Conservation (phyloP, 495 filamentous ascomycete genomes). For the Tuber magnatum region DNA sequence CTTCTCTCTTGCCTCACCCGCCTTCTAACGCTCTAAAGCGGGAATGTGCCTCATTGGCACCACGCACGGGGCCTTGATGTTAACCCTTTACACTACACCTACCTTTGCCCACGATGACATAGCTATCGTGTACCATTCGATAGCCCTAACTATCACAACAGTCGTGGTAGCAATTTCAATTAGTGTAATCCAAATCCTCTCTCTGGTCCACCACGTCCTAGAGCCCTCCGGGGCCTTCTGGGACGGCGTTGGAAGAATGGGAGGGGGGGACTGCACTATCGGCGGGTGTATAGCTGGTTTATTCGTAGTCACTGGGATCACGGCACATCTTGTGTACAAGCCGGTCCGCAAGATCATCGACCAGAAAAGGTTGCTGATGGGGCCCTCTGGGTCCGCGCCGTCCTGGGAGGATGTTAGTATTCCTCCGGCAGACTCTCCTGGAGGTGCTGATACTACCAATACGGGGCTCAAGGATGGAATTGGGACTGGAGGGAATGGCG, state of each 20-base stretch:
- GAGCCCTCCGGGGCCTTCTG: slow-evolving; percentile 70
- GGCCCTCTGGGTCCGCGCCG: background rate
- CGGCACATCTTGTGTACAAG: slow-evolving; percentile 64
- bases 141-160: slow-evolving; percentile 77
- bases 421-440: background rate
- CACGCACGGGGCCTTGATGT: slow-evolving; percentile 88
- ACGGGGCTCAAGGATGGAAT: background rate
- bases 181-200: slow-evolving; percentile 75
- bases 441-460: background rate
- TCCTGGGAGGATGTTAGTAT: background rate
- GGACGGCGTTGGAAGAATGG: slow-evolving; percentile 68
- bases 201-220: slow-evolving; percentile 64
- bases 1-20: background rate
- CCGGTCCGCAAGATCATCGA: slow-evolving; percentile 67
- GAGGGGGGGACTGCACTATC: slow-evolving; percentile 79
- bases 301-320: slow-evolving; percentile 67
- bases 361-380: slow-evolving; percentile 31
- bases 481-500: background rate
- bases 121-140: slow-evolving; percentile 88
- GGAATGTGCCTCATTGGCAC: slow-evolving; percentile 92
- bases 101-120: slow-evolving; percentile 66
- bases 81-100: slow-evolving; percentile 79
- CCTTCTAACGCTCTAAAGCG: slow-evolving; percentile 43
- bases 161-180: slow-evolving; percentile 82
- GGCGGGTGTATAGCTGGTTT: slow-evolving; percentile 76